These are phyloP conservation scores for Pseudogymnoascus sp. DNA, from an alignment of 2,329 filamentous ascomycete species.

Conservation along the genomic window DNA sequence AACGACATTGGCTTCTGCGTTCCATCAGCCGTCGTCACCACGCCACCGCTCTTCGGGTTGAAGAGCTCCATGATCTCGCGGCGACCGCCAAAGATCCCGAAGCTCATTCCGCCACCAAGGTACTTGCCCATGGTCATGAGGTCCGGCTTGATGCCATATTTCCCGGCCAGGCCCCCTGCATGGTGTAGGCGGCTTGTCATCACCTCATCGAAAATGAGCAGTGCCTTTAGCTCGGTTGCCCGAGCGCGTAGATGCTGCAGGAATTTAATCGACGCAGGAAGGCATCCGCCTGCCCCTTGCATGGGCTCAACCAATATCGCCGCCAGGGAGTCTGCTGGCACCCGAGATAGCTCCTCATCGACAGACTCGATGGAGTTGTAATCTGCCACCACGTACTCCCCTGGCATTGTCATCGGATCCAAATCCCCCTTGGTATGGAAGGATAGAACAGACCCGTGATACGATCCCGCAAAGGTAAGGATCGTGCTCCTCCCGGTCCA, in stretches of 20 bases:
- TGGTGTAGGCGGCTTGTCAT: conserved; percentile 56
- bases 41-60: conserved; percentile 40
- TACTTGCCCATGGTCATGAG: conserved; percentile 61
- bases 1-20: conserved; percentile 15
- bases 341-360: conserved; percentile 35
- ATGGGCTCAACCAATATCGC: conserved; percentile 59
- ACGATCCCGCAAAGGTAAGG: conserved; percentile 23
- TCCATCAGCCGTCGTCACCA: conserved; percentile 26
- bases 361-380: conserved; percentile 55
- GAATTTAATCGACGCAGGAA: conserved; percentile 35
- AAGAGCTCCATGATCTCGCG: conserved; percentile 52
- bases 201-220: conserved; percentile 67
- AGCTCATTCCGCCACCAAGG: conserved; percentile 59
- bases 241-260: conserved; percentile 19
- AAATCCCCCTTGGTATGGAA: conserved; percentile 42
- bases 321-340: conserved; percentile 35
- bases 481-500: conserved; percentile 21
- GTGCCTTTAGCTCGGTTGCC: conserved; percentile 36
- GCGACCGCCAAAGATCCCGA: conserved; percentile 61
- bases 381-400: conserved; percentile 42
- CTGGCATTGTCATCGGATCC: conserved; percentile 18
- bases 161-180: conserved; percentile 39
- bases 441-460: conserved; percentile 31
- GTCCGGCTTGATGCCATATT: conserved; percentile 47
- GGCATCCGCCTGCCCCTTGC: conserved; percentile 57